Conservation (phyloP, 108 stramenopile genomes). For the Heterococcus sp. region DNA sequence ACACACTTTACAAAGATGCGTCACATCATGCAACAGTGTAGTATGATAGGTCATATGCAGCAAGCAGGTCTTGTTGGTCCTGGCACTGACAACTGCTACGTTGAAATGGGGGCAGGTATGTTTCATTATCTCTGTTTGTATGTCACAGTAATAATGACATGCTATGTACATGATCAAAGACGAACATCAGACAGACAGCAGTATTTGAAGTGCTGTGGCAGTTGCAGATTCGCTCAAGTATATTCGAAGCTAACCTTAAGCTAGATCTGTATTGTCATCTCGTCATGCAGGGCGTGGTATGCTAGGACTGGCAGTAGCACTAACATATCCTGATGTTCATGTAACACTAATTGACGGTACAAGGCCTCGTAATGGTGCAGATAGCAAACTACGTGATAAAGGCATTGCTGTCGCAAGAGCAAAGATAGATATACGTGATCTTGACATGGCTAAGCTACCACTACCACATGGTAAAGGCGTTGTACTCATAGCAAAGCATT, state of each 20-base stretch:
- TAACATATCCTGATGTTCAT: not conserved
- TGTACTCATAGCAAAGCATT: not conserved
- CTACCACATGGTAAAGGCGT: not conserved
- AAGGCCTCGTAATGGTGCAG: not conserved
- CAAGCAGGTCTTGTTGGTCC: not conserved
- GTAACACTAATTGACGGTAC: not conserved
- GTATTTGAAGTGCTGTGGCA: too few relatives aligned
- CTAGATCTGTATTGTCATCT: too few relatives aligned
- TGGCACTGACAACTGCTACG: not conserved
- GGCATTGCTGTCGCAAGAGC: not conserved
- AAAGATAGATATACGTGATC: not conserved
- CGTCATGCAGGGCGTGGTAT: not conserved
- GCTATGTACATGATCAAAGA: too few relatives aligned
- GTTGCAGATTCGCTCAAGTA: too few relatives aligned
- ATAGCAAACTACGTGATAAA: not conserved
- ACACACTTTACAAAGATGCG: not conserved
- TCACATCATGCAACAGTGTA: not conserved
- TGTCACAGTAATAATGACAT: too few relatives aligned
- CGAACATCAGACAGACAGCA: too few relatives aligned
- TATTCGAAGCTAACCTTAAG: too few relatives aligned
- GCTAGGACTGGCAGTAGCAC: not conserved
- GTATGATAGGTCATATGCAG: not conserved
- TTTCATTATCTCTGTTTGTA: too few relatives aligned
- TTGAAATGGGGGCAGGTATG: not conserved
- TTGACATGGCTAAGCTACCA: not conserved